Evolutionary conservation across 2,329 filamentous ascomycete genomes (phyloP).

Genomic region (Talaromyces funiculosus): DNA sequence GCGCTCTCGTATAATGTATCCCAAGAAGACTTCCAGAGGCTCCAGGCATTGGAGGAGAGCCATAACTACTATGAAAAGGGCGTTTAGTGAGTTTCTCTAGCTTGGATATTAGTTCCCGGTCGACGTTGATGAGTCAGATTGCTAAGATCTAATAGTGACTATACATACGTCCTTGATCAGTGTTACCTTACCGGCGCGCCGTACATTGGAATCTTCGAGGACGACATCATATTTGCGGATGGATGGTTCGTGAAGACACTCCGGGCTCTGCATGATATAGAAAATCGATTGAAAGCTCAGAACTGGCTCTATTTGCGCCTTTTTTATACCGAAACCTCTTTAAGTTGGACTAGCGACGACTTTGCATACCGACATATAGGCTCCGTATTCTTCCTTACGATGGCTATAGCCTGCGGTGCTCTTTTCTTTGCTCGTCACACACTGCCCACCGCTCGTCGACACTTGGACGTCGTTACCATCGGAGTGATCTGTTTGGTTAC

Average conservation of each 20-base stretch:
- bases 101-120: background rate
- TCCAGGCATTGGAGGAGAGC: conserved; percentile 22
- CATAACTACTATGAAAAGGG: conserved; percentile 28
- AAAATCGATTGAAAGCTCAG: background rate
- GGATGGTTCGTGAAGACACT: conserved; percentile 32
- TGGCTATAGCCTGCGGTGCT: conserved; percentile 1
- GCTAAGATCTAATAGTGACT: conserved; percentile 20
- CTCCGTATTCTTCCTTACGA: conserved; percentile 19
- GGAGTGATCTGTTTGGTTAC: conserved; percentile 18
- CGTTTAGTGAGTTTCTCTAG: conserved; percentile 22
- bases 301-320: conserved; percentile 29
- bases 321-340: conserved; percentile 29
- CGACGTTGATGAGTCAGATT: background rate
- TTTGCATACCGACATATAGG: conserved; percentile 22
- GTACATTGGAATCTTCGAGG: conserved; percentile 34
- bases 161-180: conserved; percentile 24
- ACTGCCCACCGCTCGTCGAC: conserved; percentile 7
- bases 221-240: conserved; percentile 34
- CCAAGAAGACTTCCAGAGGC: conserved; percentile 15
- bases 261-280: conserved; percentile 15
- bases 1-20: conserved; percentile 19
- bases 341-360: conserved; percentile 23
- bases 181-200: conserved; percentile 26
- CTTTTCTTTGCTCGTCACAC: conserved; percentile 16
- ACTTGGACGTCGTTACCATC: conserved; percentile 18